Evolutionary conservation across 106 monocot species (phyloP), one percentile per base, ranked within the genome.

Genomic region (Vanilla planifolia): DNA sequence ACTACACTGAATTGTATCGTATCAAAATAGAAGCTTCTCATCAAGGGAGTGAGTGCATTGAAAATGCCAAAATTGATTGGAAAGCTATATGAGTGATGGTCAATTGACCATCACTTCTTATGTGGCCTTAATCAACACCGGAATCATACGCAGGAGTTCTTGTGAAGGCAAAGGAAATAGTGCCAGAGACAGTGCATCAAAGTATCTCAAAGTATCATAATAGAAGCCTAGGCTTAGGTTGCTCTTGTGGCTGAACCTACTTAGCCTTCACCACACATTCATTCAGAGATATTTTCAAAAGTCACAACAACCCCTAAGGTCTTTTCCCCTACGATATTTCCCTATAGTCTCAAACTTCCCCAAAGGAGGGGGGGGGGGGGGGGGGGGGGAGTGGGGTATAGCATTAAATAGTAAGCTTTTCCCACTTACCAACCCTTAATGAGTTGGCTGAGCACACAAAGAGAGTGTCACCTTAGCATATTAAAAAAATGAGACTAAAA

Each of bases 171-270:
- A 23, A 51, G 15, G 51, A 26, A 51, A 51, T 51, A 23, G 14
- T 26, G 27, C 51, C 51, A 51, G 10, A 10, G 15, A 33, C 27
- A 56, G 56, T 33, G 56, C 56, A 15, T 32, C 8, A 33, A 33
- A 56, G 13, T 56, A n/a, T n/a, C n/a, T n/a, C n/a, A n/a, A n/a
- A n/a, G n/a, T n/a, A n/a, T n/a, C n/a, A n/a, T n/a, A n/a, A n/a
- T n/a, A n/a, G n/a, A n/a, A n/a, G n/a, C n/a, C 9, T 1, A 56
- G 34, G 30, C 56, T 17, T 56, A 56, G 56, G 56, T 32, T 56
- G 30, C 56, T 56, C 56, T 16, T 56, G 30, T 56, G 56, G 56
- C 56, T 33, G 32, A 56, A 28, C 56, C 56, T 56, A 56, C 56
- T 56, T 56, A 56, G 32, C 28, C 56, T 56, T 56, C 56, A 33